Evolutionary conservation across 2,329 filamentous ascomycete species (phyloP).

Genomic region (Pseudogymnoascus sp.): DNA sequence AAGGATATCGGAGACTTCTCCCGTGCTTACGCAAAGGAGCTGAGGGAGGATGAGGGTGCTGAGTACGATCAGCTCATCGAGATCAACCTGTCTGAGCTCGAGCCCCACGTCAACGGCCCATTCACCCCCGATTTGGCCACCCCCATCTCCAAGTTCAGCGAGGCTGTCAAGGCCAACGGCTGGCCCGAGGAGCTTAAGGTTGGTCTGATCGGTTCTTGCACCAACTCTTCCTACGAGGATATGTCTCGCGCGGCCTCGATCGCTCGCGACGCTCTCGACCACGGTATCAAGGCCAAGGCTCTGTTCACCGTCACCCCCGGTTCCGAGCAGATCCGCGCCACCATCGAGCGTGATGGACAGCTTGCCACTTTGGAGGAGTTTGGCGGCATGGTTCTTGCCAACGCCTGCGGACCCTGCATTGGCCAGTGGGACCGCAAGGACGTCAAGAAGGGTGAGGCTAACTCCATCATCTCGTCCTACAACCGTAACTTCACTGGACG

Average conservation of each 20-base stretch:
- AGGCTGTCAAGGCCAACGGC: constrained; percentile 85
- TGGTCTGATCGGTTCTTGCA: constrained; percentile 96
- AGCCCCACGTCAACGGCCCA: constrained; percentile 97
- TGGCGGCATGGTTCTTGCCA: constrained; percentile 87
- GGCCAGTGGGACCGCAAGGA: constrained; percentile 93
- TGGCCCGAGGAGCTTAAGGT: constrained; percentile 98
- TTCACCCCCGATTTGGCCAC: constrained; percentile 98
- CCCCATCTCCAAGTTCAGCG: constrained; percentile 94
- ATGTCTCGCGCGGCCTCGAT: constrained; percentile 92
- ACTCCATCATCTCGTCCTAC: constrained; percentile 98
- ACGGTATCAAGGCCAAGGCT: constrained; percentile 89
- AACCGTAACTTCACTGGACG: constrained; percentile 99
- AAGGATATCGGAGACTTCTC: constrained; percentile 84
- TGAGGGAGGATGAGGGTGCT: constrained; percentile 78
- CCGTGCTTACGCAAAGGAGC: constrained; percentile 72
- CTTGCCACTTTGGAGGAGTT: constrained; percentile 94
- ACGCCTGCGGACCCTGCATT: constrained; percentile 88
- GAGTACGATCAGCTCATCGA: constrained; percentile 96
- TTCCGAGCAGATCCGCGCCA: constrained; percentile 93
- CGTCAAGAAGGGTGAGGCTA: constrained; percentile 88
- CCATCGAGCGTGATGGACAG: constrained; percentile 80
- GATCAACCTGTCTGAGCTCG: constrained; percentile 88
- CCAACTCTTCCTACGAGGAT: constrained; percentile 78
- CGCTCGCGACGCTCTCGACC: constrained; percentile 79
- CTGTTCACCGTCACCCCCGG: constrained; percentile 93